Evolutionary conservation across 208 protist genomes (phyloP).

Genomic region (Wallacemonas sp.): DNA sequence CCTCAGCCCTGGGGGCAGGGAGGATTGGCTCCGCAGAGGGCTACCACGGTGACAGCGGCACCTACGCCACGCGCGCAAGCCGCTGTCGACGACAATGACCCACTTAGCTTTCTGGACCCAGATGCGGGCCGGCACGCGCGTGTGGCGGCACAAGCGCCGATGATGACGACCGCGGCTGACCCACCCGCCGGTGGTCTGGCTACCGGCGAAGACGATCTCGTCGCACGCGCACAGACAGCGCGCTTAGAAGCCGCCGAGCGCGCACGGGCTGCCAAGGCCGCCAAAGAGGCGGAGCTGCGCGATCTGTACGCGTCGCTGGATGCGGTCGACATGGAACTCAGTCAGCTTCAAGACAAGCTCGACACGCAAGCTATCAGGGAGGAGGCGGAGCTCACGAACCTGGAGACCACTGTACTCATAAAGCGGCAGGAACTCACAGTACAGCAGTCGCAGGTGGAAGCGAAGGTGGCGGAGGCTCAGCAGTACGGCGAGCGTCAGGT

Average conservation of each 20-base stretch:
- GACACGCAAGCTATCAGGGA: conserved; percentile 47
- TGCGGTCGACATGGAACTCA: conserved; percentile 48
- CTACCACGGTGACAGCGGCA: not conserved
- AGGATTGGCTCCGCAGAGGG: not conserved
- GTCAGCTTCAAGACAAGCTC: conserved; percentile 27
- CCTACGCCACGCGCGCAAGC: not conserved
- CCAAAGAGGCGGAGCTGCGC: conserved; percentile 13
- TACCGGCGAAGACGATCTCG: not conserved
- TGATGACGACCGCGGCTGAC: too few species aligned
- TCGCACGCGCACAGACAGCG: not conserved
- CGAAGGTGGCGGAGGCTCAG: conserved; percentile 19
- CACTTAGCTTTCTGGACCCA: conserved; percentile 12
- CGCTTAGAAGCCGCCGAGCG: not conserved
- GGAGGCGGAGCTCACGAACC: conserved; percentile 51
- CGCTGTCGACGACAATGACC: not conserved
- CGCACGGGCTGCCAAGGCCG: not conserved
- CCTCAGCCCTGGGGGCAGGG: not conserved
- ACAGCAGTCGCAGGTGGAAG: conserved; percentile 20
- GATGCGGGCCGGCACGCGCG: conserved; percentile 5
- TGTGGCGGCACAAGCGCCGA: too few species aligned
- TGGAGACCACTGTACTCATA: conserved; percentile 47
- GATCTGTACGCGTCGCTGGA: conserved; percentile 36
- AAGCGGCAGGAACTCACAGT: conserved; percentile 49
- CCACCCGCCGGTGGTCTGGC: too few species aligned
- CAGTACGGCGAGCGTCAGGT: conserved; percentile 29